Conservation (phyloP, 805 yeast species). For the Candida broadrunensis region DNA sequence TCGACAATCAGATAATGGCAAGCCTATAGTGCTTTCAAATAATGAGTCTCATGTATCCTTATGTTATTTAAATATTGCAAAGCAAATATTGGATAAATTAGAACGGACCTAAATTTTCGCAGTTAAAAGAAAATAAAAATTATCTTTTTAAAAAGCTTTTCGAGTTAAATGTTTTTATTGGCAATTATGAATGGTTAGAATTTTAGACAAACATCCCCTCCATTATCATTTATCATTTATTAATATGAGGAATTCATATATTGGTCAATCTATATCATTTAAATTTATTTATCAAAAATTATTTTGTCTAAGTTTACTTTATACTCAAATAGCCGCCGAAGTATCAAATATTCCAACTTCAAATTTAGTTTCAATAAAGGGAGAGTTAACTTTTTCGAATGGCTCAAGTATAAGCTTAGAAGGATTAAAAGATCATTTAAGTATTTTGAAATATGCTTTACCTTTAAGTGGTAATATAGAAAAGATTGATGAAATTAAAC, state of each 20-base stretch:
- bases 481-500: conserved; percentile 4
- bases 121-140: neutral
- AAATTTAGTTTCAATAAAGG: neutral
- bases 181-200: neutral
- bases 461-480: conserved; percentile 3
- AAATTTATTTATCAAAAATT: neutral
- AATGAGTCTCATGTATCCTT: conserved; percentile 33
- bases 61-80: conserved; percentile 51
- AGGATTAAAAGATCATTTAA: conserved; percentile 7
- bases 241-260: neutral
- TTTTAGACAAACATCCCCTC: neutral
- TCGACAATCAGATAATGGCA: conserved; percentile 58
- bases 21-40: conserved; percentile 53
- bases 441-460: conserved; percentile 4
- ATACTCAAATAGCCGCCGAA: neutral
- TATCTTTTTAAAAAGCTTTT: neutral
- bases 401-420: neutral
- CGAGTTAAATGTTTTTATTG: no score
- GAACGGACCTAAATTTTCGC: conserved; percentile 1
- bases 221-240: no score
- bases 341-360: neutral
- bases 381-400: neutral
- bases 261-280: neutral
- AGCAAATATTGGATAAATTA: conserved; percentile 6
- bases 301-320: neutral